Evolutionary conservation across 139 green algal species (phyloP), one percentile per base, ranked within the genome.

Genomic region (Haematococcus sp.): DNA sequence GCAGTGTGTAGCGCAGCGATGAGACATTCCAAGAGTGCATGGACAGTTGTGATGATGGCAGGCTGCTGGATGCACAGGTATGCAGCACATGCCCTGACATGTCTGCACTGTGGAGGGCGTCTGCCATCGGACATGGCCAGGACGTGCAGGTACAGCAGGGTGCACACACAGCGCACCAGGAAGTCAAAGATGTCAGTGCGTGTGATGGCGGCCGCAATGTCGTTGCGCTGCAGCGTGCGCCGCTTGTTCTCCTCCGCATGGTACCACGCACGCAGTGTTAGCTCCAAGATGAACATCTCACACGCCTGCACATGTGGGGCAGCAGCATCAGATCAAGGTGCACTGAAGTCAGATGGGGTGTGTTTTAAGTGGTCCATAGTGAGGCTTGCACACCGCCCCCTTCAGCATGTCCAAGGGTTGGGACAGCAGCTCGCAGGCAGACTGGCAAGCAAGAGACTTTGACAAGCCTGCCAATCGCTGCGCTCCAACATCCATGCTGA

Each of bases 251-350:
- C 96, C 78, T 98, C 91, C 0, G 91, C 93, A 58, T 97, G 91
- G n/a, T 90, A 88, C 96, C 96, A 99, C 0, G 92, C 88, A 1
- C 93, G 82, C 61, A 93, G 71, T 0, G 91, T 97, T 16, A 99
- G 82, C 84, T 99, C 96, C 51, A 98, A 75, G 40, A 98, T 98
- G 83, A 98, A 98, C 86, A 98, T 95, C 83, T 99, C 95, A 77
- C 95, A 99, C 1, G 95, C 95, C 85, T 92, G 84, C 40, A 30
- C 32, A 22, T 23, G 30, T 20, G 44, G 44, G 52, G 17, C 43
- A 66, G 28, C 20, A 25, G 66, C 22, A 64, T 44, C 4, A 65
- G 49, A 67, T 23, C 11, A 20, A 67, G 16, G 11, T 25, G 11
- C 31, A 52, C 33, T 4, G 1, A 1, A 1, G 32, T 25, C 56